Conservation (phyloP, 2,329 filamentous ascomycete species). For the Huntiella savannae region DNA sequence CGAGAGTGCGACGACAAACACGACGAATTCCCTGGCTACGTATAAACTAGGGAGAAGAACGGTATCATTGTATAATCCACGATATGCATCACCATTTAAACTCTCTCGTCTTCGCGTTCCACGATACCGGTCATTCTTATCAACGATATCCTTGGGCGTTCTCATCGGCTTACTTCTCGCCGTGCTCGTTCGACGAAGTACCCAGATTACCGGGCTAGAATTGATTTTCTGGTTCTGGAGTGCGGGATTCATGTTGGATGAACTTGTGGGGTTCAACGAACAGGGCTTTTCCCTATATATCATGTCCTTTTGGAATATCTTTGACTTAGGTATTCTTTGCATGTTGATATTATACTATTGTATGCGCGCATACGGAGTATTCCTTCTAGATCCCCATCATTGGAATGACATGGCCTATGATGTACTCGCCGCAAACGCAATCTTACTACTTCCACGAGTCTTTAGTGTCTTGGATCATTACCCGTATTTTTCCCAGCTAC, state of each 20-base stretch:
- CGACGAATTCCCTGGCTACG: constrained; percentile 12
- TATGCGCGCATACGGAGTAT: constrained; percentile 71
- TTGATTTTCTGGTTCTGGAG: constrained; percentile 96
- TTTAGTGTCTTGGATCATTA: constrained; percentile 92
- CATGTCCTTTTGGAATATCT: constrained; percentile 95
- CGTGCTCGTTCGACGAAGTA: constrained; percentile 56
- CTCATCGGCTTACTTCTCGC: constrained; percentile 72
- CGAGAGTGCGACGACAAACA: background rate
- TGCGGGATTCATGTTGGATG: constrained; percentile 89
- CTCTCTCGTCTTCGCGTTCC: constrained; percentile 78
- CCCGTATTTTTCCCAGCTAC: constrained; percentile 82
- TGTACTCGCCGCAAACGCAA: constrained; percentile 77
- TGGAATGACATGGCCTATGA: constrained; percentile 81
- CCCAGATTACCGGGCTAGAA: constrained; percentile 67
- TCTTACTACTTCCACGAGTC: constrained; percentile 72
- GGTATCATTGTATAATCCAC: constrained; percentile 74
- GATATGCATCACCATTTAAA: constrained; percentile 80
- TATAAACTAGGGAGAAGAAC: constrained; percentile 37
- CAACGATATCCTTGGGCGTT: constrained; percentile 69
- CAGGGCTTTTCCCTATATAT: constrained; percentile 93
- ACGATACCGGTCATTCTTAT: constrained; percentile 77
- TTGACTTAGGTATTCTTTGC: constrained; percentile 76
- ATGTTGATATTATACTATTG: constrained; percentile 79
- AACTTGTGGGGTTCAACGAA: constrained; percentile 89
- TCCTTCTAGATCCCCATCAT: constrained; percentile 54